These are phyloP conservation scores for Pythium chondricola DNA, from an alignment of 352 stramenopile genomes.

Conservation along the genomic window DNA sequence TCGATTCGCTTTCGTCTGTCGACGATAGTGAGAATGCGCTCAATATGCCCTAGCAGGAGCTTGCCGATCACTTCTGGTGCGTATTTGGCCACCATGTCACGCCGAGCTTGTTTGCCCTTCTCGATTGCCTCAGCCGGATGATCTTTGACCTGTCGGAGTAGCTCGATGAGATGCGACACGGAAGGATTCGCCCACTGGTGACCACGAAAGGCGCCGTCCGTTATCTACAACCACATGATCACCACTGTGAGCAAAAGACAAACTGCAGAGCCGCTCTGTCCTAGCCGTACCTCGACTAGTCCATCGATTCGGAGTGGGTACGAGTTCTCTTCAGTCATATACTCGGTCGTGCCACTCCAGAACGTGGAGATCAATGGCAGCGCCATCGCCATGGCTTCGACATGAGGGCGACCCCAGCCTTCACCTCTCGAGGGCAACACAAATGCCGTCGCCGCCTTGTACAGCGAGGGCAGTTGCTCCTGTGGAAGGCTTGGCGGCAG, in stretches of 20 bases:
- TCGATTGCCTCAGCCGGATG: slow-evolving; percentile 55
- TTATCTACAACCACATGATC: slow-evolving; percentile 42
- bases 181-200: slow-evolving; percentile 87
- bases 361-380: slow-evolving; percentile 88
- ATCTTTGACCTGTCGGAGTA: slow-evolving; percentile 50
- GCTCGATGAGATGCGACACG: slow-evolving; percentile 52
- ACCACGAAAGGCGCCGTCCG: slow-evolving; percentile 67
- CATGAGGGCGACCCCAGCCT: slow-evolving; percentile 90
- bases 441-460: slow-evolving; percentile 76
- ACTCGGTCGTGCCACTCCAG: slow-evolving; percentile 88
- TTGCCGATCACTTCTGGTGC: slow-evolving; percentile 65
- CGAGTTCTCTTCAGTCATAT: slow-evolving; percentile 84
- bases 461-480: slow-evolving; percentile 47
- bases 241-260: neutral
- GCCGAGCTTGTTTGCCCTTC: slow-evolving; percentile 65
- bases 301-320: slow-evolving; percentile 77
- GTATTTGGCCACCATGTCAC: slow-evolving; percentile 83
- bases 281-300: slow-evolving; percentile 48
- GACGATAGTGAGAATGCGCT: slow-evolving; percentile 49
- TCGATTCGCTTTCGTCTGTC: slow-evolving; percentile 11
- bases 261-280: neutral
- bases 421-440: slow-evolving; percentile 91
- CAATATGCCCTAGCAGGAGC: slow-evolving; percentile 58
- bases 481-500: slow-evolving; percentile 60
- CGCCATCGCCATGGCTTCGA: slow-evolving; percentile 92